These are phyloP conservation scores for Akanthomyces muscarius DNA, from an alignment of 2,329 filamentous ascomycete genomes.

Conservation along the genomic window DNA sequence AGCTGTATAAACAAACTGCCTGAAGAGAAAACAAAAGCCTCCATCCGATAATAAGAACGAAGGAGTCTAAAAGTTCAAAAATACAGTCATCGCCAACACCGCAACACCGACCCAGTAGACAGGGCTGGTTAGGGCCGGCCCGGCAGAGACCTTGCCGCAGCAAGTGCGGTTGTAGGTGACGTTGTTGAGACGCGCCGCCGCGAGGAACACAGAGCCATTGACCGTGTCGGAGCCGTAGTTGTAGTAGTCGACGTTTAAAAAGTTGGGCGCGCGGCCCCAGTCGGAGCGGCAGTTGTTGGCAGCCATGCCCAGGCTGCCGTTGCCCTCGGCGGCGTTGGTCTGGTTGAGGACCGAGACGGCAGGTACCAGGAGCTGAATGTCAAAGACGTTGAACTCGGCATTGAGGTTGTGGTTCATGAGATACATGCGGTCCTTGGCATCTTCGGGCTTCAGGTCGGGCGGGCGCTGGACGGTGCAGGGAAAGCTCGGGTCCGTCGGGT, in stretches of 20 bases:
- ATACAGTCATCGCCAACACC: constrained; percentile 21
- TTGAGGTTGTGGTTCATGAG: constrained; percentile 92
- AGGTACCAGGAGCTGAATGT: constrained; percentile 63
- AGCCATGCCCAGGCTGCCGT: constrained; percentile 62
- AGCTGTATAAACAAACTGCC: not conserved
- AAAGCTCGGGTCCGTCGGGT: constrained; percentile 60
- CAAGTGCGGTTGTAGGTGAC: constrained; percentile 61
- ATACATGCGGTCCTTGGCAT: constrained; percentile 64
- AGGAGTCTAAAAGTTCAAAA: constrained; percentile 15
- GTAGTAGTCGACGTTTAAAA: constrained; percentile 83
- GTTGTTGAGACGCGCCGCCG: constrained; percentile 65
- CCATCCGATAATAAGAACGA: not conserved
- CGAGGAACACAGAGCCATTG: constrained; percentile 71
- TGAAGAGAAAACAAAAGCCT: not conserved
- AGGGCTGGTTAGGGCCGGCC: constrained; percentile 20
- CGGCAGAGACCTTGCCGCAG: constrained; percentile 45
- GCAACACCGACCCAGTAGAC: constrained; percentile 21
- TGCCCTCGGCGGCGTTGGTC: constrained; percentile 65
- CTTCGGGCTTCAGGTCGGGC: constrained; percentile 53
- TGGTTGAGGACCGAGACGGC: constrained; percentile 65
- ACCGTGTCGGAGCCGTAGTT: constrained; percentile 55
- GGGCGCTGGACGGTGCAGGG: constrained; percentile 78
- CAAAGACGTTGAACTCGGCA: constrained; percentile 65
- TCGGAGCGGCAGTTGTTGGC: constrained; percentile 56
- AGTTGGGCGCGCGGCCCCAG: constrained; percentile 70